Base-by-base conservation (phyloP, 148 eudicot species). In the Silene conica region DNA sequence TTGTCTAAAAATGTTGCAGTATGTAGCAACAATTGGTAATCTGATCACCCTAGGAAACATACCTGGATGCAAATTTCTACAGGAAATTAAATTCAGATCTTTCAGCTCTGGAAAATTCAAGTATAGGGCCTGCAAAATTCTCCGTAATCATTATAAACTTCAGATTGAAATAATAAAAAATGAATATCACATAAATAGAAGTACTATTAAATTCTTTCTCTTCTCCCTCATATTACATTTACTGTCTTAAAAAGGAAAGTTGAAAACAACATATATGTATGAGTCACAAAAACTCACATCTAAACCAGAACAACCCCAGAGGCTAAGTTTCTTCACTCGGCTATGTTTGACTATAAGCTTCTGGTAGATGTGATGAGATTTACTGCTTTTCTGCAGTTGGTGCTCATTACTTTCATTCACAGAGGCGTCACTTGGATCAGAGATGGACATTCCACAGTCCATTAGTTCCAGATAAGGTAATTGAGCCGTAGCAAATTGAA, bases 251-350 rank as follows among this genome's bases (percentile, higher is more conserved):
- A 34, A 34, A 34, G 41, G 5, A 31, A 74, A 56, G 71, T 45
- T 8, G 75, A 46, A 15, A 61, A 73, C 41, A 48, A 23, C 10
- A 25, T 67, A 66, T 2, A 8, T 28, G 11, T 21, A 4, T 13
- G 8, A 41, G 65, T 67, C 52, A 64, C 26, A 81, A 43, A 69
- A 70, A 73, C 97, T 95, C 83, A 95, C 98, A 85, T 95, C 97
- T 80, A 92, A 87, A 77, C 96, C 96, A 73, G 96, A 95, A 76
- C 98, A 95, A 63, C 98, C 98, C 98, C 97, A 95, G 76, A 95
- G 79, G 87, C 98, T 95, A 79, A 95, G 84, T 81, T 88, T 95
- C 83, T 80, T 90, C 72, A 95, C 76, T 64, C 87, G 85, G 63
- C 74, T 86, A 77, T 95, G 98, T 73, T 95, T 95, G 81, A 95